Evolutionary conservation across 129 eudicot species (phyloP), one percentile per base, ranked within the genome.

Genomic region (Flaveria brownii): DNA sequence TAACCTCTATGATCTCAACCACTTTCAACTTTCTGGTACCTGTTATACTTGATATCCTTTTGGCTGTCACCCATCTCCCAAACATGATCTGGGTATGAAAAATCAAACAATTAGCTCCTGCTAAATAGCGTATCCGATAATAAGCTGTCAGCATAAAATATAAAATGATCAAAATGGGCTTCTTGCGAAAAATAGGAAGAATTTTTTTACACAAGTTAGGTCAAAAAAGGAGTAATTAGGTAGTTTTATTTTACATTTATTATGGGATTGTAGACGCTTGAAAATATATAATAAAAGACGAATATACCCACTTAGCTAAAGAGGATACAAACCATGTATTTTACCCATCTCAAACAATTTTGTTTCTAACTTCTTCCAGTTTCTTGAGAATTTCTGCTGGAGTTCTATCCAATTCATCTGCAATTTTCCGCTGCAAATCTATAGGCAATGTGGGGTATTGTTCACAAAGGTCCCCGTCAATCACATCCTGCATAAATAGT

Each of bases 391-490:
- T 94, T 85, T 94, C 99, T 23, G 85, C 97, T n/a, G 98, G 98
- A 25, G 97, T 91, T 71, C 96, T 87, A 73, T 94, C 99, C 88
- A 91, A 80, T 83, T 94, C 99, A 81, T 91, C 99, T 1, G 97
- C 96, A 43, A 94, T 94, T 78, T 91, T 94, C 78, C 96, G 83
- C 72, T 94, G 99, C 83, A 85, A 13, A 49, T 94, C 97, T 87
- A 94, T 39, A 9, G 99, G 89, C 81, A 94, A 77, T 12, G 97
- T 84, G 3, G 97, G 97, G 80, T 83, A 94, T 81, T 94, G 99
- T 82, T 94, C 99, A 61, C 99, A 94, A 36, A 94, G 84, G 71
- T 94, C 99, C 50, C 99, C 99, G 50, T 94, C 99, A 71, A 94
- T 85, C 80, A 94, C 99, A 84, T 94, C 99, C 99, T 94, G 83